Evolutionary conservation across 2,329 filamentous ascomycete species (phyloP), one percentile per base, ranked within the genome.

Genomic region (Kalmusia sp.): DNA sequence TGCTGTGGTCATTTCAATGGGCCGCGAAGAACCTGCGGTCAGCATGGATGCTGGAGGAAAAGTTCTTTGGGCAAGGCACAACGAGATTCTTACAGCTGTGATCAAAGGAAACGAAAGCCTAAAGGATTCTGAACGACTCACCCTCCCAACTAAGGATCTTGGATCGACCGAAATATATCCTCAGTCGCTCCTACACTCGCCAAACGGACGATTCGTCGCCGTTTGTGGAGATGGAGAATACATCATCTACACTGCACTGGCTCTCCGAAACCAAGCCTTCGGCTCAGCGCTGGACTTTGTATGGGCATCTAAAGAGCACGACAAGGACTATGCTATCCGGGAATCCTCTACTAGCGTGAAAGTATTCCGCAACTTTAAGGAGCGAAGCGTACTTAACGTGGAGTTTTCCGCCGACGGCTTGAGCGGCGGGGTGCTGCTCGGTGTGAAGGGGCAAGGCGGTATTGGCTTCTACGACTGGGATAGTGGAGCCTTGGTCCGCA

Each of bases 391-490:
- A 11, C 82, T 99, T 27, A 93, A 99, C 72, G 92, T 98, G 49
- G 93, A 93, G 9, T 99, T 96, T 82, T 90, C 95, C 64, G 93
- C 93, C 1, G 95, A 99, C 61, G 93, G 93, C 14, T 81, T 99
- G 40, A 90, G 88, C 41, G 93, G 92, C 21, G 95, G 95, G 69
- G 85, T 96, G 49, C 81, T 99, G 21, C 86, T 99, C 9, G 95
- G 95, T 80, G 93, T 98, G 7, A 96, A 92, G 75, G 95, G 95
- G 7, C 91, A 96, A 72, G 95, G 93, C 46, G 93, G 93, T 27
- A 90, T 99, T 64, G 95, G 92, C 14, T 90, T 99, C 78, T 98
- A 96, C 69, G 95, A 99, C 78, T 99, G 95, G 95, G 86, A 92
- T 55, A 91, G 88, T 31, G 93, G 95, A 52, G 88, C 87, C 53